Base-by-base conservation (phyloP, 495 filamentous ascomycete genomes). In the Xylaria cubensis region DNA sequence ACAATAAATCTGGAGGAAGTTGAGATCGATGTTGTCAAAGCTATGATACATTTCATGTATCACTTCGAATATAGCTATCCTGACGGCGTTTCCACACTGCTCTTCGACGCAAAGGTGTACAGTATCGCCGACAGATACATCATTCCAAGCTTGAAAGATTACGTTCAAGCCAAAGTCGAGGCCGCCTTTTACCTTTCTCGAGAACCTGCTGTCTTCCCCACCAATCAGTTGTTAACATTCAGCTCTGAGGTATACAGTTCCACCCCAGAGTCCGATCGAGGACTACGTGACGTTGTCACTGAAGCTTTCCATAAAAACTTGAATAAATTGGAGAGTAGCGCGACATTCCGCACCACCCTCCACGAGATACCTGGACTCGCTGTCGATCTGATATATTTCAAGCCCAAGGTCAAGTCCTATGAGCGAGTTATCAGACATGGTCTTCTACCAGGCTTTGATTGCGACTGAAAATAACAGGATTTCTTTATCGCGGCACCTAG, bases 141-240 rank as follows among this genome's bases (percentile, higher is more conserved):
- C 19, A 50, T 50, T 7, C 46, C 46, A 8, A 50, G n/a, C 17
- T 50, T 50, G 46, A 50, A 50, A 50, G 46, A 50, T 50, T 50
- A 50, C 46, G 6, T 19, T 19, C 6, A 8, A 19, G 2, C 1
- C 7, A 50, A 21, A 19, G n/a, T 50, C 46, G 19, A 50, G 46
- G 0, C 0, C 5, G 46, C 46, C n/a, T 4, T 50, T 9, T 0
- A 7, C 5, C 4, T 5, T 6, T 4, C n/a, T 6, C 4, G 0
- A 1, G 3, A 7, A n/a, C 6, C 46, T 50, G 17, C 4, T 19
- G 8, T 5, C 6, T n/a, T 50, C 19, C 17, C 4, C 17, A 4
- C 19, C 46, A 4, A n/a, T 50, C 46, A n/a, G 6, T n/a, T 50
- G 6, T n/a, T 19, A 0, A 19, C 46, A 50, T 19, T 50, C 7